Evolutionary conservation across 805 yeast genomes (phyloP), one percentile per base, ranked within the genome.

Genomic region (Naumovozyma dairenensis): DNA sequence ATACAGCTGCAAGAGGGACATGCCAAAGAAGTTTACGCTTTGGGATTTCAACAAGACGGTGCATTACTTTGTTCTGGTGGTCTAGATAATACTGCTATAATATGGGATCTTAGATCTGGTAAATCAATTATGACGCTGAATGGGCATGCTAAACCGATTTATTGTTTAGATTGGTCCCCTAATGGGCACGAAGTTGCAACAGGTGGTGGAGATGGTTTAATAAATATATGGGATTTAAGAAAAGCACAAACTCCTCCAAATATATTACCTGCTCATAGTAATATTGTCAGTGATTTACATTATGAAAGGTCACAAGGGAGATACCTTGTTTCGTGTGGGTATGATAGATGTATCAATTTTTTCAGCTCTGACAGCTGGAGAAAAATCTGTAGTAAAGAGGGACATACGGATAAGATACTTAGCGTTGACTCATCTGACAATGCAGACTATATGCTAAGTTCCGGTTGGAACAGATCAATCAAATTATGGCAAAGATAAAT

Each of bases 101-200:
- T 87, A 2, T 89, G 96, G 96, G 98, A 89, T 59, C 54, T 89
- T 25, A 61, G 98, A 33, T 66, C 80, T 0, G 97, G 96, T 3
- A 66, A 72, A 35, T 63, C 74, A 0, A 66, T 82, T 2, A 64
- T 72, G 52, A 56, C 65, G 7, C 55, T 85, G 4, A 63, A 66
- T 19, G 82, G 82, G 1, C 97, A 92, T 55, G 69, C 72, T 5
- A 70, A 74, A 38, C 85, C 83, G 0, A 71, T 89, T 1, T 74
- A 82, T 53, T 61, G 77, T 1, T 51, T 78, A 28, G 84, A 72
- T 43, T 89, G 93, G 81, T 65, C 87, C 4, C 66, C 71, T 1
- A 78, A 82, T 55, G 94, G 95, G 1, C 68, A 68, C 44, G 77
- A 78, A 32, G 46, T 85, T 3, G 86, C 86, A 3, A 77, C 89